Evolutionary conservation across 2,329 filamentous ascomycete species (phyloP).

Genomic region (Fusarium albosuccineum): DNA sequence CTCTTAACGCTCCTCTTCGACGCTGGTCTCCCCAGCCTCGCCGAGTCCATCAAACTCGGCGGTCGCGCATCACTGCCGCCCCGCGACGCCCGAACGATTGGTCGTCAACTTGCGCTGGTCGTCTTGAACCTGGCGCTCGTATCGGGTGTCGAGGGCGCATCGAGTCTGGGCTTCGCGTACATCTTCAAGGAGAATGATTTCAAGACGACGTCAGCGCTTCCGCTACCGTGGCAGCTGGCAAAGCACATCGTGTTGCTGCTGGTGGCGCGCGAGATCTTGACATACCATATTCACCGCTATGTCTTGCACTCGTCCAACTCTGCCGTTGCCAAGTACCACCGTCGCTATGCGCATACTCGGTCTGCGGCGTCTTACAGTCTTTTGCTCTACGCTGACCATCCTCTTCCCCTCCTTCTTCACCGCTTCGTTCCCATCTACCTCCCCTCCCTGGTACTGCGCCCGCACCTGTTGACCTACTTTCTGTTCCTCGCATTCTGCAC

Average conservation of each 20-base stretch:
- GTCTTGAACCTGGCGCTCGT: constrained; percentile 61
- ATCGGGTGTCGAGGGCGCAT: constrained; percentile 58
- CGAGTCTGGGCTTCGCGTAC: constrained; percentile 54
- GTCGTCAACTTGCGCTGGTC: constrained; percentile 56
- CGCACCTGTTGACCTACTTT: constrained; percentile 80
- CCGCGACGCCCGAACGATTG: constrained; percentile 53
- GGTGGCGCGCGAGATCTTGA: constrained; percentile 67
- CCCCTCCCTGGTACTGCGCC: constrained; percentile 73
- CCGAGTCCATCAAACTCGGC: constrained; percentile 76
- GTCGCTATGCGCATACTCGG: constrained; percentile 64
- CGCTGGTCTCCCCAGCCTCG: constrained; percentile 74
- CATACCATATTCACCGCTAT: constrained; percentile 81
- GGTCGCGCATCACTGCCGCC: constrained; percentile 65
- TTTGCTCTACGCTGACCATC: constrained; percentile 76
- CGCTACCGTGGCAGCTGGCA: constrained; percentile 66
- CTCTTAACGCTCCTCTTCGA: constrained; percentile 81
- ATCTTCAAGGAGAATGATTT: constrained; percentile 58
- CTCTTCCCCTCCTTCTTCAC: constrained; percentile 71
- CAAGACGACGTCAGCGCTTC: constrained; percentile 62
- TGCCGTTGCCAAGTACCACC: constrained; percentile 57
- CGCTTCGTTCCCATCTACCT: constrained; percentile 75
- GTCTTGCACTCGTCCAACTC: constrained; percentile 69
- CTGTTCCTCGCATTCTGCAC: constrained; percentile 73
- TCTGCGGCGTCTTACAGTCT: constrained; percentile 71
- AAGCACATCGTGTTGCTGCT: constrained; percentile 62